Conservation (phyloP, 1,284 basidiomycete genomes). For the Cutaneotrichosporon cyanovorans region DNA sequence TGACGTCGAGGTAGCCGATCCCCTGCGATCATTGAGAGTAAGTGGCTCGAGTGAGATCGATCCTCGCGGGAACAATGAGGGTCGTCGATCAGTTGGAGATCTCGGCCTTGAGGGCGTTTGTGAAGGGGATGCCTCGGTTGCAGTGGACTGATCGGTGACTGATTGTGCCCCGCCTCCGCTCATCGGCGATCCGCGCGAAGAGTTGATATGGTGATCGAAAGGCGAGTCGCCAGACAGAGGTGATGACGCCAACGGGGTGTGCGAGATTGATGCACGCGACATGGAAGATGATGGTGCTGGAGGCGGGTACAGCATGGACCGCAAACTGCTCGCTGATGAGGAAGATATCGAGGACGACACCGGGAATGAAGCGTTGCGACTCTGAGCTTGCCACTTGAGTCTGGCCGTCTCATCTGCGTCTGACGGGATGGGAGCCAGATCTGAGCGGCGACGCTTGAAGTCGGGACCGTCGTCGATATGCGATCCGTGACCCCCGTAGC, state of each 20-base stretch:
- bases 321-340: constrained; percentile 47
- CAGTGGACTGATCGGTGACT: constrained; percentile 31
- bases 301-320: constrained; percentile 25
- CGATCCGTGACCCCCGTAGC: constrained; percentile 6
- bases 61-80: constrained; percentile 10
- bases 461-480: constrained; percentile 22
- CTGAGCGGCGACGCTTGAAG: constrained; percentile 35
- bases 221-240: constrained; percentile 14
- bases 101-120: constrained; percentile 8
- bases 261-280: constrained; percentile 23
- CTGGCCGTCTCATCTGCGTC: constrained; percentile 38
- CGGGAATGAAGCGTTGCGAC: constrained; percentile 38
- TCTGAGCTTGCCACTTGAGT: constrained; percentile 38
- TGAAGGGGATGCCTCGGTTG: constrained; percentile 15
- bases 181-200: constrained; percentile 29
- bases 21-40: too few relatives aligned
- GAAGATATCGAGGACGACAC: constrained; percentile 46
- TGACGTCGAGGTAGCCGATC: neutral
- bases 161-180: constrained; percentile 33
- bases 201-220: constrained; percentile 4
- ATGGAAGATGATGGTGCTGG: constrained; percentile 16
- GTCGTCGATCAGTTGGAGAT: constrained; percentile 16
- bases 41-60: constrained; percentile 13
- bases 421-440: constrained; percentile 24
- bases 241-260: constrained; percentile 9